Conservation (phyloP, 2,329 filamentous ascomycete species). For the Pseudocercospora ulei region DNA sequence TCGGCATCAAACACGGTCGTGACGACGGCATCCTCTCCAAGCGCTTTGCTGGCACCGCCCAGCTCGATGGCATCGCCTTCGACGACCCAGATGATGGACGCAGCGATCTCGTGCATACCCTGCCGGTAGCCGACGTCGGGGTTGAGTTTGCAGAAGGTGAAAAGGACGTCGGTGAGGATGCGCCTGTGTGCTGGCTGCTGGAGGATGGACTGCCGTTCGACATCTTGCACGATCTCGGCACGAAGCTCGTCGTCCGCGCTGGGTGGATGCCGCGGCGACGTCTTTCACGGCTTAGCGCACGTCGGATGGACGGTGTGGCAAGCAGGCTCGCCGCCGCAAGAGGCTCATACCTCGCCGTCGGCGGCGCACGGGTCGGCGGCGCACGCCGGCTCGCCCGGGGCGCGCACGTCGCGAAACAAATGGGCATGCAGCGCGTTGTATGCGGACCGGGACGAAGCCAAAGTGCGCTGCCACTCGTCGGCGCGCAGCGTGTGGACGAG, state of each 20-base stretch:
- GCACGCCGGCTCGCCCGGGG: slow-evolving; percentile 69
- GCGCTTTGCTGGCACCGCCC: slow-evolving; percentile 28
- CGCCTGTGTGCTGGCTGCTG: slow-evolving; percentile 67
- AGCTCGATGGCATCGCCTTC: slow-evolving; percentile 66
- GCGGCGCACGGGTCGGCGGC: slow-evolving; percentile 77
- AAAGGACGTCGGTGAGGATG: slow-evolving; percentile 78
- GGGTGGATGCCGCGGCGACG: slow-evolving; percentile 87
- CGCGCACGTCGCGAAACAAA: slow-evolving; percentile 70
- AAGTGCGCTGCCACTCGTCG: slow-evolving; percentile 57
- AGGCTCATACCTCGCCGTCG: slow-evolving; percentile 53
- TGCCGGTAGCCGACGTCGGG: slow-evolving; percentile 85
- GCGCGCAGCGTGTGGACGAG: slow-evolving; percentile 60
- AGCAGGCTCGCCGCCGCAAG: slow-evolving; percentile 14
- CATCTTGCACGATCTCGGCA: slow-evolving; percentile 86
- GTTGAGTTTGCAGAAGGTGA: slow-evolving; percentile 89
- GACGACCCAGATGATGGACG: slow-evolving; percentile 72
- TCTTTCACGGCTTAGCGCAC: slow-evolving; percentile 41
- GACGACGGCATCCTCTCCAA: slow-evolving; percentile 30
- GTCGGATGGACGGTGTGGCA: slow-evolving; percentile 20
- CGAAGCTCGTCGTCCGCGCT: slow-evolving; percentile 74
- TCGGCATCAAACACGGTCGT: slow-evolving; percentile 52
- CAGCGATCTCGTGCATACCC: slow-evolving; percentile 94
- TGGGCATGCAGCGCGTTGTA: slow-evolving; percentile 64
- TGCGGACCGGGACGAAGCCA: slow-evolving; percentile 60
- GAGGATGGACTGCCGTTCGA: slow-evolving; percentile 83